These are phyloP conservation scores for Scleromitrula shiraiana DNA, from an alignment of 2,329 filamentous ascomycete species.

Conservation along the genomic window DNA sequence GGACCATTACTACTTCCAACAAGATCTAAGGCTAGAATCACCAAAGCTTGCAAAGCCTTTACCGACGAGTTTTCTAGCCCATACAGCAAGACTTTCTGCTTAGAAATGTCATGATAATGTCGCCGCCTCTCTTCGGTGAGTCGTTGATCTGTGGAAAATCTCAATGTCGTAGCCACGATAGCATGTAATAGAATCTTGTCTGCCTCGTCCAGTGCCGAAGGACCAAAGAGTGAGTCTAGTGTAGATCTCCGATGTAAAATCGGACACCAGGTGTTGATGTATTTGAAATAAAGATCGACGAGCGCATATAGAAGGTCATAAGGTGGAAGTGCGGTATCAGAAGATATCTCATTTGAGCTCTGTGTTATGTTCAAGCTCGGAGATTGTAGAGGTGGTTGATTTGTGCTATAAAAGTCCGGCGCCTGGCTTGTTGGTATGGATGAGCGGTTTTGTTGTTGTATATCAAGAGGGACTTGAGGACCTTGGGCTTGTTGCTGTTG, in stretches of 20 bases:
- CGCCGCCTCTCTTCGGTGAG: conserved; percentile 65
- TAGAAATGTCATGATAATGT: conserved; percentile 72
- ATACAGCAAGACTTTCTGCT: conserved; percentile 79
- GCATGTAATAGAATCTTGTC: conserved; percentile 79
- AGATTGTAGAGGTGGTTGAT: conserved; percentile 42
- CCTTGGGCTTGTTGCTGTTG: conserved; percentile 28
- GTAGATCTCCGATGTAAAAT: conserved; percentile 82
- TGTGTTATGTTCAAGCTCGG: conserved; percentile 46
- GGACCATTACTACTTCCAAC: conserved; percentile 83
- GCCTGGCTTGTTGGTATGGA: conserved; percentile 17
- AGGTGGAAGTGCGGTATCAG: conserved; percentile 63
- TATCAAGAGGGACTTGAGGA: conserved; percentile 4
- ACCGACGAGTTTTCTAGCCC: conserved; percentile 86
- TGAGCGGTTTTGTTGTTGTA: conserved; percentile 29
- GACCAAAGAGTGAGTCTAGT: conserved; percentile 72
- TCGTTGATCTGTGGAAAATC: conserved; percentile 70
- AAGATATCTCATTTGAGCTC: conserved; percentile 38
- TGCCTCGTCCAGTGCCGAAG: conserved; percentile 66
- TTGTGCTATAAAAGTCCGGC: conserved; percentile 29
- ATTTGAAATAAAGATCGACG: conserved; percentile 70
- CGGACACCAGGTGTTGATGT: conserved; percentile 79
- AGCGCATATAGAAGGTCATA: conserved; percentile 67
- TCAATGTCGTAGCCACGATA: conserved; percentile 79
- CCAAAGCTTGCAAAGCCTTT: conserved; percentile 76
- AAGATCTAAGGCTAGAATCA: conserved; percentile 78